Percentiles rank a stretch among this genome's conserved stretches.
These are phyloP conservation scores for Eucalyptus pauciflora DNA, from an alignment of 345 rosid species.

Conservation along the genomic window DNA sequence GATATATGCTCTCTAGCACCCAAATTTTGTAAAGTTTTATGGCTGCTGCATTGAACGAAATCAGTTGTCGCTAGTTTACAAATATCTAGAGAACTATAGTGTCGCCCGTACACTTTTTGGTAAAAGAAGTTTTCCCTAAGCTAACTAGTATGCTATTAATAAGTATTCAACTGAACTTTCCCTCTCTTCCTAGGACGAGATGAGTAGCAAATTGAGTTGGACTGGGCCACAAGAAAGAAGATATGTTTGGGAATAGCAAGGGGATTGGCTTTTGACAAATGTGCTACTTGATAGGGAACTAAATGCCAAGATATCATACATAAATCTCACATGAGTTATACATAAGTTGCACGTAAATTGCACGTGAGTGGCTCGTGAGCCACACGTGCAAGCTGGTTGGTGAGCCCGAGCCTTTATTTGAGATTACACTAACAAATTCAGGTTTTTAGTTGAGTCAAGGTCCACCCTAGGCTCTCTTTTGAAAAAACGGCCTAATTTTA, in stretches of 20 bases:
- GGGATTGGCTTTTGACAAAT: conserved; percentile 47
- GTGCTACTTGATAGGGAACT: conserved; percentile 53
- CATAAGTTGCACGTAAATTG: too few relatives aligned
- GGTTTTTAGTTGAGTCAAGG: neutral
- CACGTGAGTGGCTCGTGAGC: too few relatives aligned
- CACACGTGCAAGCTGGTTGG: neutral
- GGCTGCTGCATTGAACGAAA: conserved; percentile 58
- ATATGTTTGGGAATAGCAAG: conserved; percentile 34
- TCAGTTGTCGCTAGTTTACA: conserved; percentile 38
- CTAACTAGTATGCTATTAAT: neutral
- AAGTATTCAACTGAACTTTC: neutral
- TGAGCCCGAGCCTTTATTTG: neutral
- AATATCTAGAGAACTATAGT: conserved; percentile 49
- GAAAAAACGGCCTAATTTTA: neutral
- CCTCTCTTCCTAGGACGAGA: conserved; percentile 11
- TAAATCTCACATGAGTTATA: neutral
- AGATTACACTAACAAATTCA: neutral
- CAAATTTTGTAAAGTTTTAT: conserved; percentile 41
- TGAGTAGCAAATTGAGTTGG: conserved; percentile 27
- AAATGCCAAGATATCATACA: conserved; percentile 52
- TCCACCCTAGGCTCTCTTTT: neutral
- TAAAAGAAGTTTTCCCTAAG: neutral
- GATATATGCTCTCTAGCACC: conserved; percentile 62
- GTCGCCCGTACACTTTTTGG: conserved; percentile 50
- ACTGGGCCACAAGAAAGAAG: conserved; percentile 43